Percentiles rank a stretch among this genome's conserved stretches.
Evolutionary conservation across 2,329 filamentous ascomycete species (phyloP).

Genomic region (Bipolaris victoriae): DNA sequence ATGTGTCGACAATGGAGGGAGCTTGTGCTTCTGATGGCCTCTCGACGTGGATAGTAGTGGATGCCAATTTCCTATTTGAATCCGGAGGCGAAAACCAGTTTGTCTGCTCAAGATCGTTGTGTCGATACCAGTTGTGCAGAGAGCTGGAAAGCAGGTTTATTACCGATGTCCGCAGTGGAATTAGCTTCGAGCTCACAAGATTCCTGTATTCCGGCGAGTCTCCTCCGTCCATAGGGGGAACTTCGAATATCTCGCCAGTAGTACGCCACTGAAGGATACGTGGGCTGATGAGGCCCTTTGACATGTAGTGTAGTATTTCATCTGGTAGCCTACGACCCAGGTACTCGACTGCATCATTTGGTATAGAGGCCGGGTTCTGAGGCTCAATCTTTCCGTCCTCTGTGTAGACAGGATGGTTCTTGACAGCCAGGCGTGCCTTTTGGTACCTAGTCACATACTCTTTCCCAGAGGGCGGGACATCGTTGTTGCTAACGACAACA

Average conservation of each 20-base stretch:
- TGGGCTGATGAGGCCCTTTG: slow-evolving; percentile 78
- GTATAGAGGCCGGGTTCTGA: slow-evolving; percentile 73
- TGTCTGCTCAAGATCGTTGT: slow-evolving; percentile 76
- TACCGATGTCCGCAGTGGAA: slow-evolving; percentile 75
- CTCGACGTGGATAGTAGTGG: slow-evolving; percentile 66
- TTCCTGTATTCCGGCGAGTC: slow-evolving; percentile 80
- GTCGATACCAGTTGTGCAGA: slow-evolving; percentile 82
- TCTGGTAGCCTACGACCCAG: slow-evolving; percentile 87
- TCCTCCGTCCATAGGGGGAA: slow-evolving; percentile 85
- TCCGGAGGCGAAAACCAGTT: slow-evolving; percentile 72
- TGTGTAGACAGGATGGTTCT: slow-evolving; percentile 84
- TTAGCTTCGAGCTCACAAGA: slow-evolving; percentile 75
- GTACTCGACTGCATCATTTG: slow-evolving; percentile 85
- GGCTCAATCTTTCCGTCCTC: slow-evolving; percentile 78
- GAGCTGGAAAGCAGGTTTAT: slow-evolving; percentile 79
- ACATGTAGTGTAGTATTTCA: slow-evolving; percentile 89
- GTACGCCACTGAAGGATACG: slow-evolving; percentile 83
- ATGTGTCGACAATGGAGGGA: slow-evolving; percentile 64
- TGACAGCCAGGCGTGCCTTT: slow-evolving; percentile 81
- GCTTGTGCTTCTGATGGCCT: slow-evolving; percentile 59
- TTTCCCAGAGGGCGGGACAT: slow-evolving; percentile 74
- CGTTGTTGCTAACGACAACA: slow-evolving; percentile 78
- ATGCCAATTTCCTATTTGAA: slow-evolving; percentile 40
- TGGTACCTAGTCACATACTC: slow-evolving; percentile 86
- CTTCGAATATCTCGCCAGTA: slow-evolving; percentile 76